Conservation (phyloP, 768 basidiomycete species). For the Lentinula boryana region DNA sequence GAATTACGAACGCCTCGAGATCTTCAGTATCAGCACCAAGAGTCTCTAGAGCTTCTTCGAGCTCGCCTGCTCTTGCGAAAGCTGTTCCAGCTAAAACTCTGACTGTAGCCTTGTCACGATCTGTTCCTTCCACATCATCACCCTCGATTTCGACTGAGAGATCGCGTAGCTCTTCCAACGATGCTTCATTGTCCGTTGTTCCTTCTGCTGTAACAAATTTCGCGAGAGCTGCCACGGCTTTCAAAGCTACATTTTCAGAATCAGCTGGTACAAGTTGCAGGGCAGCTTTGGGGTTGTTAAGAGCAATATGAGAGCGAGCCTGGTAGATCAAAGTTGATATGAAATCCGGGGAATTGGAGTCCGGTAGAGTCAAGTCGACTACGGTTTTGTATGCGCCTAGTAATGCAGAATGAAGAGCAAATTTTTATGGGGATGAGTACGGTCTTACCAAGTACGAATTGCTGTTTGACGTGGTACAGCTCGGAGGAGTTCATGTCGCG, state of each 20-base stretch:
- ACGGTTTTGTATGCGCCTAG: slow-evolving; percentile 68
- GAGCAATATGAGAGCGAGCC: slow-evolving; percentile 72
- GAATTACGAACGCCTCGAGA: slow-evolving; percentile 73
- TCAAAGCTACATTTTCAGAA: slow-evolving; percentile 60
- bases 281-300: slow-evolving; percentile 52
- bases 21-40: slow-evolving; percentile 71
- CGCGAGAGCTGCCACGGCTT: slow-evolving; percentile 71
- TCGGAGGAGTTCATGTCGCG: slow-evolving; percentile 49
- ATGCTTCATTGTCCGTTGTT: slow-evolving; percentile 42
- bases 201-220: slow-evolving; percentile 48
- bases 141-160: slow-evolving; percentile 82
- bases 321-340: slow-evolving; percentile 65
- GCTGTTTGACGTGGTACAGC: slow-evolving; percentile 66
- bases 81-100: slow-evolving; percentile 82
- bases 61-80: slow-evolving; percentile 76
- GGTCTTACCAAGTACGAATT: slow-evolving; percentile 62
- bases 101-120: slow-evolving; percentile 68
- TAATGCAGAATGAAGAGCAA: background rate
- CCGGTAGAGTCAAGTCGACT: slow-evolving; percentile 47
- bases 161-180: slow-evolving; percentile 80
- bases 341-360: slow-evolving; percentile 59
- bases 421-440: background rate
- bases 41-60: slow-evolving; percentile 91
- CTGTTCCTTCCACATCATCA: slow-evolving; percentile 62
- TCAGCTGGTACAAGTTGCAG: slow-evolving; percentile 49